These are phyloP conservation scores for Hanseniaspora gamundiae DNA, from an alignment of 1,139 yeast species.

Conservation along the genomic window DNA sequence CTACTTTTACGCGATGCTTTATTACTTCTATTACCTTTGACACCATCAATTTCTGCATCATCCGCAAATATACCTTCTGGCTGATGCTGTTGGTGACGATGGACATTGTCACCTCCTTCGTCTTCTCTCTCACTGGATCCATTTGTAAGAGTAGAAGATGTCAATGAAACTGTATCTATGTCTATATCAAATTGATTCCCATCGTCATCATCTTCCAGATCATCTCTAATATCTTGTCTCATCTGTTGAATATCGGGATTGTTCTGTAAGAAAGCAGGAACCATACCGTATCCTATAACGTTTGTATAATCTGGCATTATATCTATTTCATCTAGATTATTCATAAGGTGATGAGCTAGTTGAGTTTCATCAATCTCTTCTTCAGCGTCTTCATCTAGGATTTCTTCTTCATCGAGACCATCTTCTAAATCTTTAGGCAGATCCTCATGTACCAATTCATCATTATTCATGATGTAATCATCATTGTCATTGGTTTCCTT, in stretches of 20 bases:
- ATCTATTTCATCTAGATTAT: not conserved
- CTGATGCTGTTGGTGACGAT: not conserved
- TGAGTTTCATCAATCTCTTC: slow-evolving; percentile 4
- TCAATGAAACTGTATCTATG: not conserved
- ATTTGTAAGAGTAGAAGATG: not conserved
- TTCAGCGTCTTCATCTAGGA: slow-evolving; percentile 2
- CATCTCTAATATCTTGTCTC: slow-evolving; percentile 7
- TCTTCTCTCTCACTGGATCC: too few species aligned
- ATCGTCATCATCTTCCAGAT: slow-evolving; percentile 5
- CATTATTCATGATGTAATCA: not conserved
- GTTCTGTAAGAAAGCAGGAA: slow-evolving; percentile 3
- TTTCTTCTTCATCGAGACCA: not conserved
- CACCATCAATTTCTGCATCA: too few species aligned
- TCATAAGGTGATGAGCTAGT: not conserved
- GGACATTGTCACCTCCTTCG: not conserved
- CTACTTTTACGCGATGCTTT: not conserved
- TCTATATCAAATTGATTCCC: not conserved
- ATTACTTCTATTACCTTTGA: too few species aligned
- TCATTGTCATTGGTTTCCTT: not conserved
- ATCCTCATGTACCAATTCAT: not conserved
- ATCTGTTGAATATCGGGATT: slow-evolving; percentile 6
- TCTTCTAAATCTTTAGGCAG: not conserved
- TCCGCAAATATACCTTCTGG: not conserved
- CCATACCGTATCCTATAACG: slow-evolving; percentile 3
- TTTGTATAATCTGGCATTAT: slow-evolving; percentile 4